Conservation (phyloP, 352 stramenopile species). For the Saprolegnia parasitica region DNA sequence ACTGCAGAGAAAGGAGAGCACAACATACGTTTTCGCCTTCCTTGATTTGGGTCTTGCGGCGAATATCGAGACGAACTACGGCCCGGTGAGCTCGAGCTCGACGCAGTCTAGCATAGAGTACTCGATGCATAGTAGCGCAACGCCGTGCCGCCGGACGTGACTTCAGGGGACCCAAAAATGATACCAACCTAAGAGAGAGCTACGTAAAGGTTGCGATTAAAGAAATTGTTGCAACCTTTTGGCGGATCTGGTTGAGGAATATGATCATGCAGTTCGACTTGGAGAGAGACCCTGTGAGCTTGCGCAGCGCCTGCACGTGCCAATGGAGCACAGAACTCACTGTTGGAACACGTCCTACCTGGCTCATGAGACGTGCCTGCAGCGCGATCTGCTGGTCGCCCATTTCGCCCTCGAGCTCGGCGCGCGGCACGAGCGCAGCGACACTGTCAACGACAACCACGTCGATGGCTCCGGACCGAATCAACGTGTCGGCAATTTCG, state of each 20-base stretch:
- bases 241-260: conserved; percentile 98
- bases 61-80: conserved; percentile 93
- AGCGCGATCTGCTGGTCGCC: conserved; percentile 96
- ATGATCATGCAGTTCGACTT: conserved; percentile 96
- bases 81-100: conserved; percentile 89
- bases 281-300: conserved; percentile 94
- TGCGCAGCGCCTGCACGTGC: conserved; percentile 84
- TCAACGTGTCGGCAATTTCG: conserved; percentile 97
- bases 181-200: conserved; percentile 74
- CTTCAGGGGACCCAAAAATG: conserved; percentile 97
- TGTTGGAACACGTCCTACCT: conserved; percentile 30
- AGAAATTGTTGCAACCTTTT: conserved; percentile 67
- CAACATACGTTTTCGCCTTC: conserved; percentile 79
- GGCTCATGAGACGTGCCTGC: conserved; percentile 96
- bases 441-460: conserved; percentile 98
- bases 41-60: conserved; percentile 90
- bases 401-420: conserved; percentile 93
- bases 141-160: conserved; percentile 90
- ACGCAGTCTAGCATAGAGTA: conserved; percentile 33
- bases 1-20: no score
- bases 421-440: conserved; percentile 94
- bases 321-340: neutral
- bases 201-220: neutral
- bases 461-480: conserved; percentile 94
- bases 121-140: conserved; percentile 78